These are phyloP conservation scores for Neoarthrinium moseri DNA, from an alignment of 2,329 filamentous ascomycete genomes.

Conservation along the genomic window DNA sequence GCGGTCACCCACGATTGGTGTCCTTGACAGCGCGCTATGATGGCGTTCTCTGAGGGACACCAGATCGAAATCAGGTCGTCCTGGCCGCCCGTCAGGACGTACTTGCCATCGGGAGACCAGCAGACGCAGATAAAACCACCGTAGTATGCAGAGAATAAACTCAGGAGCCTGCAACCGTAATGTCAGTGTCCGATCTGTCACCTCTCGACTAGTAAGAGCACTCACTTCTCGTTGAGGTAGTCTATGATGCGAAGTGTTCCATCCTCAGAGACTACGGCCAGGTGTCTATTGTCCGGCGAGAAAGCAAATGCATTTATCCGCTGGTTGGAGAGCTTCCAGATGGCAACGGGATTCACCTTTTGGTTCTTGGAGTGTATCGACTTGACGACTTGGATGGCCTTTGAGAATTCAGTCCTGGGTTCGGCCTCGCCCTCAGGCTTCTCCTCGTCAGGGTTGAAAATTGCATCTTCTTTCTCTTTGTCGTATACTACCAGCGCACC, in stretches of 20 bases:
- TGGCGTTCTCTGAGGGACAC: conserved; percentile 78
- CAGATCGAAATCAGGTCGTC: conserved; percentile 96
- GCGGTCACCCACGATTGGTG: conserved; percentile 95
- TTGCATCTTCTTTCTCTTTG: conserved; percentile 80
- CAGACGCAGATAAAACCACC: conserved; percentile 90
- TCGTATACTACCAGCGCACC: conserved; percentile 92
- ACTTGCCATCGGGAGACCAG: conserved; percentile 97
- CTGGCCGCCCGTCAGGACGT: conserved; percentile 91
- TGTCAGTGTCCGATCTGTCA: no score
- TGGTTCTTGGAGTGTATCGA: conserved; percentile 93
- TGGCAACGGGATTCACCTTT: conserved; percentile 86
- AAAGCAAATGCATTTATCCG: conserved; percentile 90
- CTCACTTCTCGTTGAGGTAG: conserved; percentile 84
- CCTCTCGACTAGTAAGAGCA: no score
- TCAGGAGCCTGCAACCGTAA: conserved; percentile 62
- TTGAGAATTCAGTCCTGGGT: conserved; percentile 35
- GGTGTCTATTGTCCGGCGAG: conserved; percentile 81
- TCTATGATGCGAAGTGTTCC: conserved; percentile 88
- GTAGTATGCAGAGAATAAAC: conserved; percentile 88
- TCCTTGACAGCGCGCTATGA: conserved; percentile 90
- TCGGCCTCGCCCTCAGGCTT: conserved; percentile 29
- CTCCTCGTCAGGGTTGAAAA: conserved; percentile 30
- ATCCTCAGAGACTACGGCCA: conserved; percentile 90
- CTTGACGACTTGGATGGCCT: conserved; percentile 73
- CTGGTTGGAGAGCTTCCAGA: conserved; percentile 90